phyloP scores from a whole-genome alignment of 2,329 filamentous ascomycete genomes.

The Eutypella sp. region DNA sequence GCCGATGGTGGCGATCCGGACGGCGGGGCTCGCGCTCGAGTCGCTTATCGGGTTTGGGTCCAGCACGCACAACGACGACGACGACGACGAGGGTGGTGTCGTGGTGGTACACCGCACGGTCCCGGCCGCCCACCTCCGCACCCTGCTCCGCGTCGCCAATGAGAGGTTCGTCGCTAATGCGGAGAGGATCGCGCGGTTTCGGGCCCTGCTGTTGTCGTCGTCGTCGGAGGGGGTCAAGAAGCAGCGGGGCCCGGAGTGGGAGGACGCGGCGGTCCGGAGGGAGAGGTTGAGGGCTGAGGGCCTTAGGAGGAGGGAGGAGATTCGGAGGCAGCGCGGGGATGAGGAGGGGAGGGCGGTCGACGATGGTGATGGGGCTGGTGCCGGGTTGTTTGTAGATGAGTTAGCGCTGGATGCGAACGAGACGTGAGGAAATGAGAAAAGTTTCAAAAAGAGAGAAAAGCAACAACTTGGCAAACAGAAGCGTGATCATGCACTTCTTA shows the following conservation, averaged over 20 bases:
- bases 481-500: too few species aligned
- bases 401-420: too few species aligned
- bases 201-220: constrained; percentile 40
- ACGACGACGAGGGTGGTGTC: too few species aligned
- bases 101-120: constrained; percentile 45
- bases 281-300: constrained; percentile 56
- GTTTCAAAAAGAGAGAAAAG: too few species aligned
- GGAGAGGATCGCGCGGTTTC: constrained; percentile 63
- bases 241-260: constrained; percentile 43
- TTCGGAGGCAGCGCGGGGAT: constrained; percentile 20
- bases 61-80: too few species aligned
- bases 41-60: constrained; percentile 64
- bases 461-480: too few species aligned
- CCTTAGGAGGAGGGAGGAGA: constrained; percentile 44
- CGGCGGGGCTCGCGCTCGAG: constrained; percentile 76
- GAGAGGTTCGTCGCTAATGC: constrained; percentile 67
- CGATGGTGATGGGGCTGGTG: too few species aligned
- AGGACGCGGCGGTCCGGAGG: constrained; percentile 46
- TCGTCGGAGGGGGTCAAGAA: constrained; percentile 23
- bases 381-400: too few species aligned
- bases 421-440: too few species aligned
- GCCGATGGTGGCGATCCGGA: constrained; percentile 81
- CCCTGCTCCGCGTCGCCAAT: constrained; percentile 66
- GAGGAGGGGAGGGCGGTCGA: constrained; percentile 10
- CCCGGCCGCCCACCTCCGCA: constrained; percentile 59